Conservation (phyloP, 164 flowering plant species). For the Berberis thunbergii region DNA sequence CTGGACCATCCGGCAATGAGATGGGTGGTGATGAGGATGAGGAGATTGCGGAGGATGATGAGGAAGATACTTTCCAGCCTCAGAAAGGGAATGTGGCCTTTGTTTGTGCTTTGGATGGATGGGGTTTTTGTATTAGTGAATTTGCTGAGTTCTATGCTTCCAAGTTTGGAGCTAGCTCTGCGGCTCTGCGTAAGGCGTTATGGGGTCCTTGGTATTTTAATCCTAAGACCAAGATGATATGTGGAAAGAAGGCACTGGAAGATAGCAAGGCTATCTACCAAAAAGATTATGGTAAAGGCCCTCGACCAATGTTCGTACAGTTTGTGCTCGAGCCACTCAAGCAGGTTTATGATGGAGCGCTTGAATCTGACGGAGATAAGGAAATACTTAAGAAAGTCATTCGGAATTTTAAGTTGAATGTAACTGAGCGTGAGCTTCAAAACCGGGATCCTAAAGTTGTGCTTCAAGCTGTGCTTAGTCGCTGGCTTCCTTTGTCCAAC, state of each 20-base stretch:
- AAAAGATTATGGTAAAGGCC: conserved; percentile 29
- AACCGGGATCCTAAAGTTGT: conserved; percentile 75
- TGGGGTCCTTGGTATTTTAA: conserved; percentile 78
- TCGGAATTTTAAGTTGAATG: conserved; percentile 45
- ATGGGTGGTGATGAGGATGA: conserved; percentile 24
- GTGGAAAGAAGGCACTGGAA: conserved; percentile 58
- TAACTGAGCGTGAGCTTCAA: conserved; percentile 73
- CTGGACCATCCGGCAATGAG: conserved; percentile 14
- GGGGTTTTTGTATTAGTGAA: conserved; percentile 69
- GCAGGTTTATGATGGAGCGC: conserved; percentile 64
- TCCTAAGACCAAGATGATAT: conserved; percentile 72
- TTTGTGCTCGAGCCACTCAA: conserved; percentile 84
- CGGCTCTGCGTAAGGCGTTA: conserved; percentile 49
- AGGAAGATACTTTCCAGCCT: conserved; percentile 81
- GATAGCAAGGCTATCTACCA: too few species aligned
- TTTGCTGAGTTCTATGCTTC: conserved; percentile 77
- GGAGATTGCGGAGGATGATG: conserved; percentile 72
- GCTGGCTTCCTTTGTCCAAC: conserved; percentile 90
- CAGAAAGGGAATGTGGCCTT: conserved; percentile 91
- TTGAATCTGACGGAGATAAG: conserved; percentile 56
- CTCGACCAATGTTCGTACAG: conserved; percentile 81
- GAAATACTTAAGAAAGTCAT: conserved; percentile 66
- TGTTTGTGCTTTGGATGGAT: conserved; percentile 90
- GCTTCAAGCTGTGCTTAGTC: conserved; percentile 76
- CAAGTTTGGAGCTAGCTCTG: conserved; percentile 55